These are phyloP conservation scores for Lablab purpureus DNA, from an alignment of 306 rosid genomes.

Conservation along the genomic window DNA sequence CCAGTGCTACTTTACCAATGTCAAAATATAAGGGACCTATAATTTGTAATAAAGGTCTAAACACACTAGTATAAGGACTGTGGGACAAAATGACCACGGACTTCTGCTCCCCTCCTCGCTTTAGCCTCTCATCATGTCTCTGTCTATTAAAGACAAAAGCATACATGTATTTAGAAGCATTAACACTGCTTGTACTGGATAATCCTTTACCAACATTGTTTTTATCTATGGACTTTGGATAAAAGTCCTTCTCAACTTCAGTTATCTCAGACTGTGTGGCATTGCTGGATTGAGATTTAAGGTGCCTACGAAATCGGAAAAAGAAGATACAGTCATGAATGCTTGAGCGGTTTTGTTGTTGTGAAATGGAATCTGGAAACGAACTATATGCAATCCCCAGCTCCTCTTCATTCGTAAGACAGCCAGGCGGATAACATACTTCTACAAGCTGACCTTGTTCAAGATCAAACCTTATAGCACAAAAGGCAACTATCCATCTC, in stretches of 20 bases:
- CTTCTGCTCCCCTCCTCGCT: constrained; percentile 91
- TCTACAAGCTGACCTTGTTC: constrained; percentile 84
- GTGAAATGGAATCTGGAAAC: constrained; percentile 84
- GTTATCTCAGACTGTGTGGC: constrained; percentile 53
- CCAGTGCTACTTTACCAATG: constrained; percentile 83
- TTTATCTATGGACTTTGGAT: constrained; percentile 45
- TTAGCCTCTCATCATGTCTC: constrained; percentile 93
- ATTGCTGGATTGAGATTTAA: constrained; percentile 49
- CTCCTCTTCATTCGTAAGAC: constrained; percentile 77
- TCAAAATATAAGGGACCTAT: constrained; percentile 90
- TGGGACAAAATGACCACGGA: constrained; percentile 82
- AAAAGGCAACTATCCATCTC: constrained; percentile 78
- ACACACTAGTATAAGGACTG: constrained; percentile 78
- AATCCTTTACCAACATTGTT: constrained; percentile 50
- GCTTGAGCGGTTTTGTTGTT: constrained; percentile 76
- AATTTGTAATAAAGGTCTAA: constrained; percentile 84
- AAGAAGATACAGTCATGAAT: constrained; percentile 81
- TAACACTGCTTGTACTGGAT: constrained; percentile 39
- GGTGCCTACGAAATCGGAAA: constrained; percentile 70
- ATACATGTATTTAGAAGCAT: constrained; percentile 69
- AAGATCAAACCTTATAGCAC: constrained; percentile 83
- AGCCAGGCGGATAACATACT: constrained; percentile 80
- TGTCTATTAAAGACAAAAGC: constrained; percentile 89
- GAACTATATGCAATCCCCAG: constrained; percentile 80
- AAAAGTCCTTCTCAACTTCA: constrained; percentile 52